Base-by-base conservation (phyloP, 2,329 filamentous ascomycete genomes). In the Hypoxylon rubiginosum region DNA sequence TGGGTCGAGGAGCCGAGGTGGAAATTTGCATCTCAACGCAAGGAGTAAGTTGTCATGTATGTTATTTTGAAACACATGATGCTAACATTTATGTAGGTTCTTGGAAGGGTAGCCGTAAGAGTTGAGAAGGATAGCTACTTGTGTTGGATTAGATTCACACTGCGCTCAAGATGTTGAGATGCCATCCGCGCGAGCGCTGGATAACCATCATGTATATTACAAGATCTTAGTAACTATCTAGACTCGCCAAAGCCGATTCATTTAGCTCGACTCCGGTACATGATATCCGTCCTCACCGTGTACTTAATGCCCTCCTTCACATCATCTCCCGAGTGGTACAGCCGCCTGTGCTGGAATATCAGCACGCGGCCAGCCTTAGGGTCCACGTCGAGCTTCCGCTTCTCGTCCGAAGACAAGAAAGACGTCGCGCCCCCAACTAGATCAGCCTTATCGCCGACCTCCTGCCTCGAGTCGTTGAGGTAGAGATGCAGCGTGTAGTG, bases 401-500 rank as follows among this genome's bases (percentile, higher is more conserved):
- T 75, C 58, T 77, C 73, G 53, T 85, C 78, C 0, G 51, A 53
- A 0, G 83, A 85, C 17, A 86, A 75, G 67, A 89, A 89, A 0
- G 83, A 79, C 2, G 87, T 89, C 1, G 87, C 84, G 11, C 87
- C 87, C 4, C 86, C 86, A 1, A 82, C 73, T 8, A 86, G 77
- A 26, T 80, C 77, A 0, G 61, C 65, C 49, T 64, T 64, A 3
- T 74, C 68, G 8, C 77, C 79, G 3, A 77, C 79, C 45, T 77
- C 82, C 58, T 81, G 79, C 56, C 79, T 78, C 11, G 82, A 84
- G 69, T 85, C 82, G 64, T 85, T 85, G 28, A 86, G 77, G 69
- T 86, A 89, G 10, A 89, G 76, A 48, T 89, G 87, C 4, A 88
- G 64, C 0, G 87, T 89, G 72, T 85, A 86, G 58, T 83, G 81